A percentile compares a stretch with the other conserved stretches of the same genome.
Evolutionary conservation across 129 eudicot genomes (phyloP).

Genomic region (Flaveria brownii): DNA sequence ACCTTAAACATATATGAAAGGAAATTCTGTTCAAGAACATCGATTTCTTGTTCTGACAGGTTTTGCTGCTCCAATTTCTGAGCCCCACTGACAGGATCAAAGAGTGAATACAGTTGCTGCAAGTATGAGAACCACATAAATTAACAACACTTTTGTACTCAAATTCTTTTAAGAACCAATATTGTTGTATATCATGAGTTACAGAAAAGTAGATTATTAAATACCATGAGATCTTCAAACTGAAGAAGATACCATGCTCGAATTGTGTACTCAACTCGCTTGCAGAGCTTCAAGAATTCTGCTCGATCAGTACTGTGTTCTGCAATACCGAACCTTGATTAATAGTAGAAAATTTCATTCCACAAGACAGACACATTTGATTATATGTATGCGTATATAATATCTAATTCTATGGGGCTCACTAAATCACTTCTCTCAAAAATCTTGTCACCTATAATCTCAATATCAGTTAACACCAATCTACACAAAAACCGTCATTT

Average conservation of each 20-base stretch:
- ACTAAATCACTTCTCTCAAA: background rate
- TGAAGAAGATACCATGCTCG: conserved; percentile 97
- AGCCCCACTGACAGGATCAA: conserved; percentile 89
- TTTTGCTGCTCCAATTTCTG: conserved; percentile 85
- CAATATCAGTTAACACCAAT: background rate
- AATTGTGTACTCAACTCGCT: conserved; percentile 89
- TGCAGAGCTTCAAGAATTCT: conserved; percentile 90
- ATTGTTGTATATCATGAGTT: background rate
- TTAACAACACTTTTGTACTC: background rate
- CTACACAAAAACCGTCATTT: background rate
- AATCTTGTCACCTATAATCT: background rate
- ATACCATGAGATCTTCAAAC: conserved; percentile 97
- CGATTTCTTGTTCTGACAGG: conserved; percentile 70
- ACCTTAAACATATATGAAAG: conserved; percentile 79
- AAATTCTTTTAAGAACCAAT: background rate
- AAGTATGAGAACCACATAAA: conserved; percentile 14
- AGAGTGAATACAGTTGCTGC: conserved; percentile 93
- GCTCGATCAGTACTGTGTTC: conserved; percentile 78
- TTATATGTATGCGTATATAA: background rate
- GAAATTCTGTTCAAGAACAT: conserved; percentile 89
- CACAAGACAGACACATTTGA: background rate
- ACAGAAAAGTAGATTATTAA: background rate
- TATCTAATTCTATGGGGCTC: background rate
- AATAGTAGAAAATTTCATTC: background rate
- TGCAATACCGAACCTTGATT: conserved; percentile 35